phyloP scores from a whole-genome alignment of 2,329 filamentous ascomycete genomes.

The Ceratocystis cacaofunesta region DNA sequence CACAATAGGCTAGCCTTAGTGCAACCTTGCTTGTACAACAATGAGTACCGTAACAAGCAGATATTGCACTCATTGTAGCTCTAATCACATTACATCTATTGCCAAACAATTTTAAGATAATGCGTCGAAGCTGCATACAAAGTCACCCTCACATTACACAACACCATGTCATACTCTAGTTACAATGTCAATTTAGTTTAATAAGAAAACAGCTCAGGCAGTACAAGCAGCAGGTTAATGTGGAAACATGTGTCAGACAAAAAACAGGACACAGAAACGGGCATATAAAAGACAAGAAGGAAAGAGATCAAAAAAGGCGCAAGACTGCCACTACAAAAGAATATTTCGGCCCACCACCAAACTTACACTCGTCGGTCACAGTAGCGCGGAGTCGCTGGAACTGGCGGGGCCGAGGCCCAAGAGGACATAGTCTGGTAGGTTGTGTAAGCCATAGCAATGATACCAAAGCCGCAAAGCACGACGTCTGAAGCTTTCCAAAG shows the following conservation, averaged over 20 bases:
- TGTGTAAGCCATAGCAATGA: slow-evolving; percentile 82
- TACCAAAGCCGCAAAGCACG: slow-evolving; percentile 62
- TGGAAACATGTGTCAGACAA: not conserved
- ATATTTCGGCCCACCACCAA: not conserved
- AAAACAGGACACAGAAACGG: not conserved
- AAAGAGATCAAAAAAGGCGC: not conserved
- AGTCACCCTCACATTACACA: not conserved
- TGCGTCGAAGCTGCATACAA: not conserved
- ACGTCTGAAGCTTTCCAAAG: slow-evolving; percentile 61
- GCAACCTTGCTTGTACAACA: not conserved
- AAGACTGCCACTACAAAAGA: not conserved
- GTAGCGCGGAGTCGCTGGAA: slow-evolving; percentile 35
- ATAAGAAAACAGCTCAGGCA: not conserved
- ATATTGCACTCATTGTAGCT: too few relatives aligned
- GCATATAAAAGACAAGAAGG: not conserved
- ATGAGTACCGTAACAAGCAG: not conserved
- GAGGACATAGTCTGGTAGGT: slow-evolving; percentile 73
- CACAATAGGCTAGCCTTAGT: not conserved
- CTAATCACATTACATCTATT: too few relatives aligned
- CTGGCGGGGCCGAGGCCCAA: slow-evolving; percentile 51
- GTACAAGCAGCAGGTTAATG: not conserved
- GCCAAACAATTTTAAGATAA: too few relatives aligned
- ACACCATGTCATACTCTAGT: not conserved
- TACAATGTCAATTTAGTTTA: not conserved
- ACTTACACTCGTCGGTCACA: slow-evolving; percentile 31